A percentile compares a stretch with the other conserved stretches of the same genome.
Conservation (phyloP, 192 early-diverging fungal genomes). For the Backusella macrospora region DNA sequence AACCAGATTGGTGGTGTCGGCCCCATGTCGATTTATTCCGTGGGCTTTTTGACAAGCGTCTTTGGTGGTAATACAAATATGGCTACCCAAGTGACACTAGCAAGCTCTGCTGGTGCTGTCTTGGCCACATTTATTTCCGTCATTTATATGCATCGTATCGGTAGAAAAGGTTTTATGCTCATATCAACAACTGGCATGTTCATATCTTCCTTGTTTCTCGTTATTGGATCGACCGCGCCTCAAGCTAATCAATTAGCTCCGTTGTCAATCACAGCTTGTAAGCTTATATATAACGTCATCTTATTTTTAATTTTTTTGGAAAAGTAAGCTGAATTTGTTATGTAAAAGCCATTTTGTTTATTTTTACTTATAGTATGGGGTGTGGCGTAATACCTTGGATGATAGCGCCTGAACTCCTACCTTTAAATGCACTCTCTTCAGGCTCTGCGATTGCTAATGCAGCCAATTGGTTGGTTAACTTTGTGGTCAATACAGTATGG, state of each 20-base stretch:
- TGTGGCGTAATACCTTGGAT: conserved; percentile 84
- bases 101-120: conserved; percentile 60
- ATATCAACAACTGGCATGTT: conserved; percentile 63
- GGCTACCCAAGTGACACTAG: conserved; percentile 62
- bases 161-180: conserved; percentile 70
- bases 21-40: conserved; percentile 80
- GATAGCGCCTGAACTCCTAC: conserved; percentile 76
- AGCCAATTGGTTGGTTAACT: conserved; percentile 68
- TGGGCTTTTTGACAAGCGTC: conserved; percentile 71
- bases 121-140: conserved; percentile 61
- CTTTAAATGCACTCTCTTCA: conserved; percentile 70
- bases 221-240: conserved; percentile 49
- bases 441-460: conserved; percentile 73
- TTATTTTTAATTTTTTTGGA: conserved; percentile 23
- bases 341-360: conserved; percentile 64
- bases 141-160: conserved; percentile 61
- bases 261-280: conserved; percentile 50
- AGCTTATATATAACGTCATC: no score
- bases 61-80: conserved; percentile 46
- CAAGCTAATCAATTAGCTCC: conserved; percentile 47
- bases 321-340: conserved; percentile 54
- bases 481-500: conserved; percentile 46
- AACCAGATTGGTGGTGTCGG: conserved; percentile 88
- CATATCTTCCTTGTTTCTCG: conserved; percentile 61
- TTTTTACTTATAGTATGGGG: conserved; percentile 74